Conservation (phyloP, 495 filamentous ascomycete genomes). For the Aspergillus asperescens region DNA sequence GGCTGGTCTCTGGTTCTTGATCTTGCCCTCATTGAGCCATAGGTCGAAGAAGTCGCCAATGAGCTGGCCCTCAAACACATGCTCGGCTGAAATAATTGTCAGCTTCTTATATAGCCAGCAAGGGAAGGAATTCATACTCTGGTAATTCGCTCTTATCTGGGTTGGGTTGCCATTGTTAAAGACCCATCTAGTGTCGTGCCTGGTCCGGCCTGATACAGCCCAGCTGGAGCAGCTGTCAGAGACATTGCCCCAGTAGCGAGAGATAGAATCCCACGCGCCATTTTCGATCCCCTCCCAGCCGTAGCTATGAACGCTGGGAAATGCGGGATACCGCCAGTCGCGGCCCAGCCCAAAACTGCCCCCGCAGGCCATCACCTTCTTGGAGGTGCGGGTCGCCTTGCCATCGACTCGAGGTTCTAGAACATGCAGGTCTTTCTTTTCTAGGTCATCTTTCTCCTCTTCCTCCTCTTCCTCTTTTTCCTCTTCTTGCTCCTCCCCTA, state of each 20-base stretch:
- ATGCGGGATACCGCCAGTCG: background rate
- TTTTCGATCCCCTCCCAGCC: background rate
- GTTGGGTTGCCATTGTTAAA: background rate
- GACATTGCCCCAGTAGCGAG: background rate
- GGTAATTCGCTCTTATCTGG: background rate
- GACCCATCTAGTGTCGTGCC: background rate
- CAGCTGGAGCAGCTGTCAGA: background rate
- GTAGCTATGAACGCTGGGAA: background rate
- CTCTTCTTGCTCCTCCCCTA: background rate
- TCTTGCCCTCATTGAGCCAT: background rate
- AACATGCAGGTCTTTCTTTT: background rate
- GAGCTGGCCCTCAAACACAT: background rate
- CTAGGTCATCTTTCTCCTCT: background rate
- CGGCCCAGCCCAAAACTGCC: background rate
- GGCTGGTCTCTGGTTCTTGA: background rate
- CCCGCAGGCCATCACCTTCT: background rate
- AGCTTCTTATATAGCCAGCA: background rate
- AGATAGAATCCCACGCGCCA: background rate
- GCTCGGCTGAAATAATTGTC: background rate
- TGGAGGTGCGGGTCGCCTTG: background rate
- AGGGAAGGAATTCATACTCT: background rate
- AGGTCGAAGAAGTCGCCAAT: background rate
- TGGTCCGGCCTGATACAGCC: background rate
- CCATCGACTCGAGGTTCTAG: background rate
- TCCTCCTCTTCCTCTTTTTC: background rate